A percentile compares a stretch with the other conserved stretches of the same genome.
Conservation (phyloP, 192 early-diverging fungal species). For the Phycomyces blakesleeanus region DNA sequence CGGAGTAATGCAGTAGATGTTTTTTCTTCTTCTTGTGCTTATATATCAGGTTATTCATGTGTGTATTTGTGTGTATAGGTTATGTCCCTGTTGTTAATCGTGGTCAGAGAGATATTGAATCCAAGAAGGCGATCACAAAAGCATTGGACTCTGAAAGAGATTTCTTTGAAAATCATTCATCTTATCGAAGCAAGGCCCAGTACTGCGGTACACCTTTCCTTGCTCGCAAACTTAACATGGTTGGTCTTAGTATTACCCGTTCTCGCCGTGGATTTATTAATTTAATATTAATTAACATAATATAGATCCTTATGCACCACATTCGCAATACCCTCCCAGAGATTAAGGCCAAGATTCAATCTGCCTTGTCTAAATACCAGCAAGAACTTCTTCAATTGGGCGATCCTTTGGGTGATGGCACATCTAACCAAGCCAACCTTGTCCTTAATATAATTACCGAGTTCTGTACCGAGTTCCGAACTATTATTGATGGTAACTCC, state of each 20-base stretch:
- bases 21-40: too few relatives aligned
- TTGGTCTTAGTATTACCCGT: neutral
- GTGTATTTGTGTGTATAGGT: constrained; percentile 49
- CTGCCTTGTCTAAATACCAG: constrained; percentile 79
- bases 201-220: constrained; percentile 99
- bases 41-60: too few relatives aligned
- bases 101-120: constrained; percentile 96
- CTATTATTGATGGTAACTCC: constrained; percentile 94
- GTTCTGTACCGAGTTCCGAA: constrained; percentile 96
- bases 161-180: constrained; percentile 94
- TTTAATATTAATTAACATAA: neutral
- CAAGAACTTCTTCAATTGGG: constrained; percentile 86
- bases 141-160: constrained; percentile 88
- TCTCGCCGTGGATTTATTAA: too few relatives aligned
- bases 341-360: constrained; percentile 96
- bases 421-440: constrained; percentile 76
- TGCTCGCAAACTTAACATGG: constrained; percentile 92
- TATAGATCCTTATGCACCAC: constrained; percentile 94
- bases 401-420: constrained; percentile 83
- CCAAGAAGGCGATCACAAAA: constrained; percentile 82
- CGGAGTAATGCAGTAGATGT: too few relatives aligned
- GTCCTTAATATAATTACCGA: constrained; percentile 98
- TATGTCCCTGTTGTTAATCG: constrained; percentile 99
- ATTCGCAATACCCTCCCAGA: constrained; percentile 97
- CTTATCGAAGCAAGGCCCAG: constrained; percentile 96